These are phyloP conservation scores for Cichorium intybus DNA, from an alignment of 140 eudicot species.

Conservation along the genomic window DNA sequence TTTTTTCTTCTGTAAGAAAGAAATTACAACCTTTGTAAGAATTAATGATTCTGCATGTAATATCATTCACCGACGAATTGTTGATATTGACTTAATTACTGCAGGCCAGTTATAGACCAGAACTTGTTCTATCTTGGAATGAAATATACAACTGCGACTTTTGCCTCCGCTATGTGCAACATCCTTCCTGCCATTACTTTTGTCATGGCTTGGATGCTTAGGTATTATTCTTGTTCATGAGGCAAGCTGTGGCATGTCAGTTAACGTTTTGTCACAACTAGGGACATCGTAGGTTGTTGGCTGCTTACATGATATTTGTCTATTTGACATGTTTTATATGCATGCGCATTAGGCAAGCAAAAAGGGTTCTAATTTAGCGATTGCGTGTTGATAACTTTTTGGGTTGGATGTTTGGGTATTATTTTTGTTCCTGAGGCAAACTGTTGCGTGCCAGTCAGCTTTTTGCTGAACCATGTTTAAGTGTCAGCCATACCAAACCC, in stretches of 20 bases:
- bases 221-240: conserved; percentile 25
- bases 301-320: background rate
- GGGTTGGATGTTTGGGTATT: no score
- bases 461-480: background rate
- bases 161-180: conserved; percentile 64
- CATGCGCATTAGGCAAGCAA: no score
- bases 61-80: background rate
- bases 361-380: background rate
- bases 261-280: no score
- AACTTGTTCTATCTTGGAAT: conserved; percentile 54
- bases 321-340: no score
- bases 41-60: no score
- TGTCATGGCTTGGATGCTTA: conserved; percentile 56
- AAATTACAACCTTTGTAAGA: no score
- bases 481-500: background rate
- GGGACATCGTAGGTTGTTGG: no score
- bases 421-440: no score
- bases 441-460: no score
- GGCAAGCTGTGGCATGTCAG: no score
- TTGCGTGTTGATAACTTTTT: background rate
- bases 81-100: background rate
- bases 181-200: conserved; percentile 73
- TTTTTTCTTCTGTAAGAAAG: background rate
- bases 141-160: conserved; percentile 62
- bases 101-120: conserved; percentile 75